Evolutionary conservation across 768 basidiomycete species (phyloP).

Genomic region (Mycena galopus): DNA sequence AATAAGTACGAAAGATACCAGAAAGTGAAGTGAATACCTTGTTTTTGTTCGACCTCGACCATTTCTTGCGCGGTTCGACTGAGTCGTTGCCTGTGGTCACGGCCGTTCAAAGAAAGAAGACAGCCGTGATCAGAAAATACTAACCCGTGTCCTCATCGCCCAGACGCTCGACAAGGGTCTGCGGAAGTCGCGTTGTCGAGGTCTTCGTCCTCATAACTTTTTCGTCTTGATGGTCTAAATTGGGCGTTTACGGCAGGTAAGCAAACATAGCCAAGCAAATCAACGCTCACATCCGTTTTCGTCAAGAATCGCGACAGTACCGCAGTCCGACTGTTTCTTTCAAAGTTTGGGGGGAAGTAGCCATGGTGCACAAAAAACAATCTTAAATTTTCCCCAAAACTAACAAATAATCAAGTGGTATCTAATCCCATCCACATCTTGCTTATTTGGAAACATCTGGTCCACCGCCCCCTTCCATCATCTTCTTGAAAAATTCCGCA

Average conservation of each 20-base stretch:
- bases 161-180: constrained; percentile 48
- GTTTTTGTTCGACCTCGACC: constrained; percentile 35
- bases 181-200: constrained; percentile 55
- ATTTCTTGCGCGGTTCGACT: constrained; percentile 34
- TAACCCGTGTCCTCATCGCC: constrained; percentile 38
- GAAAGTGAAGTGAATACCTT: constrained; percentile 18
- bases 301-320: too few relatives aligned
- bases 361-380: too few relatives aligned
- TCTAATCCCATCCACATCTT: neutral
- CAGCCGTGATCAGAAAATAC: neutral
- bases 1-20: neutral
- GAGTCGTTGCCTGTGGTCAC: constrained; percentile 34
- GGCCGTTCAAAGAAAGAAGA: neutral
- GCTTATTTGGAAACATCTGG: too few relatives aligned
- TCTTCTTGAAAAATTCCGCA: neutral
- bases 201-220: constrained; percentile 47
- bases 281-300: constrained; percentile 25
- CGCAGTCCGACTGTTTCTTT: too few relatives aligned
- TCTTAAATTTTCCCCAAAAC: too few relatives aligned
- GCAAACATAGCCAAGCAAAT: constrained; percentile 11
- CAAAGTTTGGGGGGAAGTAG: too few relatives aligned
- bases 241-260: neutral
- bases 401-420: too few relatives aligned
- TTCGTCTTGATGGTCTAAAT: neutral
- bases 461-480: too few relatives aligned